phyloP scores from a whole-genome alignment of 2,329 filamentous ascomycete genomes.

The Alternaria rosae region DNA sequence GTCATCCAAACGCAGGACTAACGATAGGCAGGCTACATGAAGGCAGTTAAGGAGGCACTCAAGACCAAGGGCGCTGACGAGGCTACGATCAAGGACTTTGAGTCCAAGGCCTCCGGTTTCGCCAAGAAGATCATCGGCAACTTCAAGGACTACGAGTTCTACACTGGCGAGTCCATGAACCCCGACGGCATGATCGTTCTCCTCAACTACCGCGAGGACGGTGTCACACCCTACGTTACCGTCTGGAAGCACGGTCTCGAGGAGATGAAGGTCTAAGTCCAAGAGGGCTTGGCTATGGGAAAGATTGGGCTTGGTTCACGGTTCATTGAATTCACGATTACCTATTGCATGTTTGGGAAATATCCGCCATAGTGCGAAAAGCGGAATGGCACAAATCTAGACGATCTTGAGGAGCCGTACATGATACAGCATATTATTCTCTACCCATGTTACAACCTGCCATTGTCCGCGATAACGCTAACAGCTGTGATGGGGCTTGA shows the following conservation, averaged over 20 bases:
- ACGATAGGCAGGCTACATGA: slow-evolving; percentile 77
- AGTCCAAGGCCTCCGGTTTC: slow-evolving; percentile 74
- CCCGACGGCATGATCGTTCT: slow-evolving; percentile 93
- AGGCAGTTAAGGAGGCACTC: slow-evolving; percentile 84
- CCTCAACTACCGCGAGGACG: slow-evolving; percentile 98
- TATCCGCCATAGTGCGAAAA: slow-evolving; percentile 47
- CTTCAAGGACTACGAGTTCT: slow-evolving; percentile 97
- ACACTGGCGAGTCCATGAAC: slow-evolving; percentile 90
- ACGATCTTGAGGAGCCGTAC: slow-evolving; percentile 29
- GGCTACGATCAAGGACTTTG: slow-evolving; percentile 77
- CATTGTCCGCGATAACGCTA: background rate
- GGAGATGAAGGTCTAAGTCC: slow-evolving; percentile 85
- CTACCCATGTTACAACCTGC: background rate
- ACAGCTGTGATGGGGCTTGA: background rate
- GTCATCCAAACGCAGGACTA: background rate
- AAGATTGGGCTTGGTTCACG: slow-evolving; percentile 27
- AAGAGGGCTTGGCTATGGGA: slow-evolving; percentile 10
- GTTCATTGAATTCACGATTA: slow-evolving; percentile 47
- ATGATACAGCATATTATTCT: slow-evolving; percentile 11
- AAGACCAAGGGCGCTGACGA: slow-evolving; percentile 63
- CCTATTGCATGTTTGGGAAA: slow-evolving; percentile 47
- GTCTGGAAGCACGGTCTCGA: slow-evolving; percentile 95
- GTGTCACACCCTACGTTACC: slow-evolving; percentile 85
- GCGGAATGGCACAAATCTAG: slow-evolving; percentile 39
- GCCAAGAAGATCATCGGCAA: slow-evolving; percentile 84